A percentile compares a stretch with the other conserved stretches of the same genome.
These are phyloP conservation scores for Beauveria brongniartii DNA, from an alignment of 2,329 filamentous ascomycete genomes.

Conservation along the genomic window DNA sequence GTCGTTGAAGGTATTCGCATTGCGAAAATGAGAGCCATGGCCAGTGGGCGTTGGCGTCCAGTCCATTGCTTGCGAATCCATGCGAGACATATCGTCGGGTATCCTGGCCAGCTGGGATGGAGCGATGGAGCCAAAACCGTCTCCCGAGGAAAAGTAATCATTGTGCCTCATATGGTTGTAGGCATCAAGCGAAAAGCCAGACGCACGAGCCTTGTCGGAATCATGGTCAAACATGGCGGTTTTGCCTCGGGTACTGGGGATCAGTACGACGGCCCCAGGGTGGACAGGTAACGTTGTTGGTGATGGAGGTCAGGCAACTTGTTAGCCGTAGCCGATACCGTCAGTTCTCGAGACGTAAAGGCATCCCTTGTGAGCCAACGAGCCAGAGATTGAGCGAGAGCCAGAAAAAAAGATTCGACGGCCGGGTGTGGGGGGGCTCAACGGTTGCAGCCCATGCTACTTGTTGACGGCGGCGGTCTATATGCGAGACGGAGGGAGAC, in stretches of 20 bases:
- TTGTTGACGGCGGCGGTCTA: not conserved
- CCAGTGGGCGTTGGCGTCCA: conserved; percentile 27
- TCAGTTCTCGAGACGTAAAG: conserved; percentile 3
- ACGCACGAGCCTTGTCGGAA: conserved; percentile 1
- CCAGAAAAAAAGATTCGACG: not conserved
- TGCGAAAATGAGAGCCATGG: conserved; percentile 17
- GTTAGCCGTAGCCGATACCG: conserved; percentile 6
- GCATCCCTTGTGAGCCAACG: conserved; percentile 3
- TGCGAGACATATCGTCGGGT: not conserved
- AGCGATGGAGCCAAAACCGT: not conserved
- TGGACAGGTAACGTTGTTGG: not conserved
- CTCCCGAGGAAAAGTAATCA: not conserved
- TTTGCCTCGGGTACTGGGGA: not conserved
- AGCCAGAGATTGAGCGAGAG: not conserved
- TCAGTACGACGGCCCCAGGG: not conserved
- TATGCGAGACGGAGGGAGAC: not conserved
- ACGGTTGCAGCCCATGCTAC: conserved; percentile 7
- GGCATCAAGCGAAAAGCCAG: conserved; percentile 2
- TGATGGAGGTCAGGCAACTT: not conserved
- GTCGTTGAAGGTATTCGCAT: conserved; percentile 8
- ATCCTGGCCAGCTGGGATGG: not conserved
- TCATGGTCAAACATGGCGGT: conserved; percentile 8
- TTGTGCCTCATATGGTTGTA: not conserved
- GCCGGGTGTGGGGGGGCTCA: not conserved
- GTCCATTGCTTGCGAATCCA: conserved; percentile 25